Evolutionary conservation across 2,329 filamentous ascomycete genomes (phyloP), one percentile per base, ranked within the genome.

Genomic region (Grosmannia penicillata): DNA sequence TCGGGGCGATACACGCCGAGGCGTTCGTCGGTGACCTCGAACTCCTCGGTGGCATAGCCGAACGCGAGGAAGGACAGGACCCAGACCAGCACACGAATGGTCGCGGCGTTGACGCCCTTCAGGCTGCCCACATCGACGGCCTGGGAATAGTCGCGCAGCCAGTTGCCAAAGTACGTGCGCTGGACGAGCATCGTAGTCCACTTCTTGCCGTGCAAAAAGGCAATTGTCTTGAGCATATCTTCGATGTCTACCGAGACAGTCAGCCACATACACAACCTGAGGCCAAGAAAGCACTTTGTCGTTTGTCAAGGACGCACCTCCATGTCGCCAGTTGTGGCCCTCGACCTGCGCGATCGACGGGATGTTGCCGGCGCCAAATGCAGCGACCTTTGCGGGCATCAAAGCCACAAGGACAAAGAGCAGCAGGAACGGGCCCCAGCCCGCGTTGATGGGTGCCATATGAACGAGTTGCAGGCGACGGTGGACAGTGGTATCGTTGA

Each of bases 31-130:
- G 82, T 89, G 33, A 89, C 82, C 51, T 89, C 83, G 49, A 86
- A 91, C 52, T 89, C 83, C 33, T 72, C 79, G 1, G 83, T 89
- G n/a, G 82, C 83, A 58, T 86, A 89, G 26, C 83, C 83, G 56
- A 86, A 84, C 27, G 76, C 75, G 58, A 89, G 67, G 57, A 89
- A 89, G 1, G 80, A 83, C 21, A 91, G 67, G 31, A 89, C 74
- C 81, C 82, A 86, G 43, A 87, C 66, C 27, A 91, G 60, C 43
- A 89, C 73, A 31, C 83, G 71, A 49, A 91, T 82, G 4, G 82
- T 86, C 27, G 79, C 77, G 25, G 80, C 78, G 45, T 82, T 83
- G 43, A 85, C 76, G 43, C 76, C 78, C 59, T 86, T 87, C 44
- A 91, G 58, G 43, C 78, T 84, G 35, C 81, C 81, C 11, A 87